phyloP scores from a whole-genome alignment of 345 rosid species.

The Arabis alpina region DNA sequence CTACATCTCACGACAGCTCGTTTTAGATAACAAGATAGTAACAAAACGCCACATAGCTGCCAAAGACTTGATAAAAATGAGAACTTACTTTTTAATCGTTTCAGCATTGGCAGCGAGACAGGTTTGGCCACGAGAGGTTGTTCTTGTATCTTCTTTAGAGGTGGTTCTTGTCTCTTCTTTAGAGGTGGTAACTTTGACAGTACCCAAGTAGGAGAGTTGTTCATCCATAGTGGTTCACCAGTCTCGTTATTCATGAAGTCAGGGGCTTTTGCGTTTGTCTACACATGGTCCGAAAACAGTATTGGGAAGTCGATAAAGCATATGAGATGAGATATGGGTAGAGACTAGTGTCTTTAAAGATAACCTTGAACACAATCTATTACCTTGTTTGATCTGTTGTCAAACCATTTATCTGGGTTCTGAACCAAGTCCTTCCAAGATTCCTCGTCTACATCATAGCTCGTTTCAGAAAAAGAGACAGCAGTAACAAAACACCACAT shows the following conservation, averaged over 20 bases:
- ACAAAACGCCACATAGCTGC: neutral
- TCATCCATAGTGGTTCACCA: constrained; percentile 64
- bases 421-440: constrained; percentile 72
- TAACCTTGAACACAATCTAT: neutral
- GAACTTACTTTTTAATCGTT: constrained; percentile 20
- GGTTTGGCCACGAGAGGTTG: constrained; percentile 4
- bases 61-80: neutral
- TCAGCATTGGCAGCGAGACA: constrained; percentile 5
- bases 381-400: constrained; percentile 72
- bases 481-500: neutral
- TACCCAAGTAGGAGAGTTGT: constrained; percentile 62
- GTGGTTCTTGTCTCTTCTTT: constrained; percentile 51
- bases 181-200: constrained; percentile 56
- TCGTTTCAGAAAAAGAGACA: neutral
- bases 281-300: neutral
- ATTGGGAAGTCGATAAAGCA: constrained; percentile 19
- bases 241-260: constrained; percentile 81
- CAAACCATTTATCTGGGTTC: constrained; percentile 79
- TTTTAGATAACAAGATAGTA: neutral
- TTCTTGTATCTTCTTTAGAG: constrained; percentile 45
- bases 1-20: constrained; percentile 42
- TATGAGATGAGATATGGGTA: neutral
- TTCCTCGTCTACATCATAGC: constrained; percentile 54
- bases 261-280: constrained; percentile 54
- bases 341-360: constrained; percentile 19